Evolutionary conservation across 371 early-diverging fungal species (phyloP), one percentile per base, ranked within the genome.

Genomic region (Mucor plumbeus): DNA sequence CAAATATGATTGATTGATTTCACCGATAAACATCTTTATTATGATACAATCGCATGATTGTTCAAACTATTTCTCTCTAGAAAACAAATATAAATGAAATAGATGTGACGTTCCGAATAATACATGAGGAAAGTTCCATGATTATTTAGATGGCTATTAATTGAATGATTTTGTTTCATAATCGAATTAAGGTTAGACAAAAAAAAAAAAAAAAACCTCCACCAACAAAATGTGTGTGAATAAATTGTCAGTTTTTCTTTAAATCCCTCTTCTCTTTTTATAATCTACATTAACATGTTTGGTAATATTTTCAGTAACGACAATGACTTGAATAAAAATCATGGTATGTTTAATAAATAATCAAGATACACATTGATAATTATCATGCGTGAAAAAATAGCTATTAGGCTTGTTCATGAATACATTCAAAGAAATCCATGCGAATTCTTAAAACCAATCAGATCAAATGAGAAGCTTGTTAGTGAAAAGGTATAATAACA

Each of bases 391-490:
- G 38, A 38, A 38, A 38, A 38, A 38, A 38, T 11, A 56, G 44
- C 34, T 1, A 34, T 15, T 8, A 41, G 34, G 34, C 34, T 56
- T n/a, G 68, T 63, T 9, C 43, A 54, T 54, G 69, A 61, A 26
- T 69, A 69, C 56, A 69, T 69, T 8, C 35, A 56, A 41, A 61
- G 65, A 50, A 56, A 70, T 48, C 26, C 58, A n/a, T 26, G 47
- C 39, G 65, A 70, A 31, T 69, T 69, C 39, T 44, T 69, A 14
- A 55, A 61, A 15, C 61, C 70, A 26, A 63, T 56, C 44, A 44
- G 44, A 44, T 44, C 44, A 44, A 44, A n/a, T 35, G 40, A 33
- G 55, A 13, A 8, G 3, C 34, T 5, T 39, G 38, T 31, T 50
- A 4, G 1, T 48, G 61, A 50, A 0, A 35, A 48, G 13, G 61